Base-by-base conservation (phyloP, 441 rosid species). In the Biscutella laevigata region DNA sequence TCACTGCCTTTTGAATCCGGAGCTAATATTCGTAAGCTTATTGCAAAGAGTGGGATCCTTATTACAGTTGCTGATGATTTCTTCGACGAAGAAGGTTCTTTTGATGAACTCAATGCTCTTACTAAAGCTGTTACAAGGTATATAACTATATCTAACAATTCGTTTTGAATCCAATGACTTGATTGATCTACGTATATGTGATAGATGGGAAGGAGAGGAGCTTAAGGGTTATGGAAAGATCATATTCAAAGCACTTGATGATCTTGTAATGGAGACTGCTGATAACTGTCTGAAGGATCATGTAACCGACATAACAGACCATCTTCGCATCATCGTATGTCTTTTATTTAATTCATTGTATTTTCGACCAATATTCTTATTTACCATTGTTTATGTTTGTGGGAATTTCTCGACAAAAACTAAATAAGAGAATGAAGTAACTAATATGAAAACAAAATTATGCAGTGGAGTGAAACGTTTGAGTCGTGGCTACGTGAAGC, bases 1-100 rank as follows among this genome's bases (percentile, higher is more conserved):
- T 58, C 76, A 2, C 40, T 82, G 34, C 78, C 82, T 7, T 50
- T 43, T 9, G 69, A 74, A 32, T 71, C 75, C 1, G 56, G 16
- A 7, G 3, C 67, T 1, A 29, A 38, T 33, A 33, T 37, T 35
- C 44, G 88, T 27, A 55, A 51, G 32, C 21, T 82, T 10, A 20
- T 46, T 2, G 73, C 87, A 3, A 85, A 85, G 57, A 42, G 74
- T 39, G 90, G 67, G 0, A 67, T 70, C 6, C 11, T 85, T 4
- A 59, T 82, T 22, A 85, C 94, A 1, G 70, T 80, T 5, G 80
- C 90, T 2, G 94, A 85, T 67, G 94, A 82, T 64, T 82, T 78
- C 40, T 82, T 67, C 11, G 88, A 85, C 40, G 62, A 47, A 40
- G 56, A 61, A 75, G 94, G 76, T 57, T 82, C 80, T 49, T 2